Evolutionary conservation across 192 early-diverging fungal species (phyloP), one percentile per base, ranked within the genome.

Genomic region (Phycomyces blakesleeanus): DNA sequence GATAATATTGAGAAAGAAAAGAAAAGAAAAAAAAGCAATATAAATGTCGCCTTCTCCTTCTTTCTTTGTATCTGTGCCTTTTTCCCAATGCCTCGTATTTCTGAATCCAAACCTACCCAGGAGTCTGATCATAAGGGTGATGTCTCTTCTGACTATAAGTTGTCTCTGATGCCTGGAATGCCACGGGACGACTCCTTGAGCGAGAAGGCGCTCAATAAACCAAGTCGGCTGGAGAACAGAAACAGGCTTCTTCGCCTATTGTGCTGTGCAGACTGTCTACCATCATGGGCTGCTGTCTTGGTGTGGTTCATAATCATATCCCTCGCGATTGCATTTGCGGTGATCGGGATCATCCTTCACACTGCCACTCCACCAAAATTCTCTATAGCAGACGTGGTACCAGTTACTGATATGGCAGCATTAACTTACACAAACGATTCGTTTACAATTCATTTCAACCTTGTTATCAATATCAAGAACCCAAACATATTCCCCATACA

Each of bases 401-500:
- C 34, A 11, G 16, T 50, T 20, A 34, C 14, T 18, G 29, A 56
- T 27, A 10, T 26, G 20, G 29, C 55, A 56, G 27, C 29, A 34
- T 21, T 56, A 16, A 21, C 55, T 11, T 56, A 37, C 10, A 37
- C 55, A 29, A 37, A 37, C n/a, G 27, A 56, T 37, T 34, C 55
- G 11, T 37, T 56, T 27, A 37, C 34, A 8, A 70, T 78, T 50
- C 66, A 62, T 21, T 50, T 74, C 12, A 47, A 38, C 1, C 47
- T 64, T 39, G 39, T 64, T 16, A 74, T 78, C 24, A 44, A 68
- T 5, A 73, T 78, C 52, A 57, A 50, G 16, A 78, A 78, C 55
- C 76, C 76, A 27, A 78, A 78, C 55, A 59, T 73, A 27, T 12
- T 74, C 37, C 66, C 66, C 7, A 71, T 74, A 53, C 51, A 67